These are phyloP conservation scores for Penicillium griseofulvum DNA, from an alignment of 2,329 filamentous ascomycete genomes.

Conservation along the genomic window DNA sequence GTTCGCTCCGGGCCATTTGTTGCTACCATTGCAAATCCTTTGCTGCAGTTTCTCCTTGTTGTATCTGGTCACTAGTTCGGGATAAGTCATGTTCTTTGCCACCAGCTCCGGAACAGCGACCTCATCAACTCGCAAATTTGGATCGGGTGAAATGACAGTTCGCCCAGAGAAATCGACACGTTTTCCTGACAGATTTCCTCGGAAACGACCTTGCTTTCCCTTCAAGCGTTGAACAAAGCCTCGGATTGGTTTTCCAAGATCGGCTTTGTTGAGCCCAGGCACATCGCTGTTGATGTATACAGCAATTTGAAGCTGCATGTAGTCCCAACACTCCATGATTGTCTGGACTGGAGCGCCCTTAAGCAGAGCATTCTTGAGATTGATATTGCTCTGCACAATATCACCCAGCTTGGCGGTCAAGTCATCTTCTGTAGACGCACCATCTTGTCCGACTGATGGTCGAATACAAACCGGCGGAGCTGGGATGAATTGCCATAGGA, in stretches of 20 bases:
- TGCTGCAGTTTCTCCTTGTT: constrained; percentile 79
- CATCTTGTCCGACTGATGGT: constrained; percentile 90
- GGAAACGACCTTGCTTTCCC: constrained; percentile 95
- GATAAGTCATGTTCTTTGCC: constrained; percentile 95
- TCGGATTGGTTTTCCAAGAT: constrained; percentile 82
- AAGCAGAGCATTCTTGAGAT: constrained; percentile 77
- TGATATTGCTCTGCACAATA: constrained; percentile 86
- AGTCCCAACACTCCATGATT: constrained; percentile 98
- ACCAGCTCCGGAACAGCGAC: constrained; percentile 88
- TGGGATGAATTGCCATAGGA: constrained; percentile 94
- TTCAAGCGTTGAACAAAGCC: constrained; percentile 95
- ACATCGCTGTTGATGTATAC: constrained; percentile 98
- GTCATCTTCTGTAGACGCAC: constrained; percentile 91
- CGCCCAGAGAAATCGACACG: constrained; percentile 97
- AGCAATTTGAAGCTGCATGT: constrained; percentile 88
- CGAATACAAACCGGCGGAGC: constrained; percentile 92
- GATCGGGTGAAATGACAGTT: constrained; percentile 96
- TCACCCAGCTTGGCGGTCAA: constrained; percentile 96
- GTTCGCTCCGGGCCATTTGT: constrained; percentile 84
- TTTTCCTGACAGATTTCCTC: constrained; percentile 95
- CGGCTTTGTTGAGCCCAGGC: constrained; percentile 84
- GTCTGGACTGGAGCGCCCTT: constrained; percentile 83
- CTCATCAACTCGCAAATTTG: constrained; percentile 88
- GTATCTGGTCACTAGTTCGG: constrained; percentile 78
- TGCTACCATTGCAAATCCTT: constrained; percentile 71